A percentile compares a stretch with the other conserved stretches of the same genome.
These are phyloP conservation scores for Coemansia sp. DNA, from an alignment of 192 early-diverging fungal species.

Conservation along the genomic window DNA sequence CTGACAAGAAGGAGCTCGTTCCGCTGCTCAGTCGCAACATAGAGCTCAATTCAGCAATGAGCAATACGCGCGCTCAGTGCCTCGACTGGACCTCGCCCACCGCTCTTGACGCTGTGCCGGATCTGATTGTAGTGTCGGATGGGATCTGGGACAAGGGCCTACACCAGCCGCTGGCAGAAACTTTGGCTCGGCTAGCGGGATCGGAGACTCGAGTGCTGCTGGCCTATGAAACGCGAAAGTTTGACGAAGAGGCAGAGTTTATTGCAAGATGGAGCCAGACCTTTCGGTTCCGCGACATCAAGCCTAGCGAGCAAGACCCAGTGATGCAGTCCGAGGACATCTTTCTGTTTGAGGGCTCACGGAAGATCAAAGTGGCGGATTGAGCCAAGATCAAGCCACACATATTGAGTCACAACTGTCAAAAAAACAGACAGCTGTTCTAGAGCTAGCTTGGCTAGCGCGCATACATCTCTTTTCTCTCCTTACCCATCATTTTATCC, in stretches of 20 bases:
- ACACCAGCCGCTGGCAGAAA: conserved; percentile 33
- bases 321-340: conserved; percentile 47
- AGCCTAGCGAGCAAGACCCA: conserved; percentile 37
- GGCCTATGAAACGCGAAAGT: conserved; percentile 29
- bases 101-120: not conserved
- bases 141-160: conserved; percentile 33
- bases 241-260: conserved; percentile 42
- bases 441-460: not conserved
- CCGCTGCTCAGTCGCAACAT: conserved; percentile 34
- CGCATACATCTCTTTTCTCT: not conserved
- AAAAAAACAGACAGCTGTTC: not conserved
- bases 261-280: conserved; percentile 30
- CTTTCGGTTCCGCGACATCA: conserved; percentile 47
- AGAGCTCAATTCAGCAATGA: conserved; percentile 6
- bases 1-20: conserved; percentile 34
- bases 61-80: conserved; percentile 8
- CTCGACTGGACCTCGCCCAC: conserved; percentile 16
- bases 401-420: not conserved
- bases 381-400: not conserved
- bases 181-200: conserved; percentile 17
- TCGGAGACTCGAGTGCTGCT: conserved; percentile 19
- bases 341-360: conserved; percentile 17
- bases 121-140: conserved; percentile 43
- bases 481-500: not conserved
- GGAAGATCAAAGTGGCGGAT: not conserved